Conservation (phyloP, 768 basidiomycete species). For the Termitomyces eurrhizus region DNA sequence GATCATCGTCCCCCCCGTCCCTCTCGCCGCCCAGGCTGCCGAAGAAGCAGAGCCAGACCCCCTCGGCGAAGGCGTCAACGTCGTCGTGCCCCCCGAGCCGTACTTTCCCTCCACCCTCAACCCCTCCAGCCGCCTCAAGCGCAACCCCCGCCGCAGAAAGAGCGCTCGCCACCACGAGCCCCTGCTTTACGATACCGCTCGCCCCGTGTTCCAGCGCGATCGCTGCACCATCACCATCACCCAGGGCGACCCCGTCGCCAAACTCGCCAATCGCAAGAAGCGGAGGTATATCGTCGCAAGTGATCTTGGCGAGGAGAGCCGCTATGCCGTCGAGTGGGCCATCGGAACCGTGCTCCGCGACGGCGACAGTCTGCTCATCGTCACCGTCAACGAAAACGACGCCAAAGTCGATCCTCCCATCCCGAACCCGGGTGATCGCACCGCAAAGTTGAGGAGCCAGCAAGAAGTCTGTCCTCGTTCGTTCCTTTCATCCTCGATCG, state of each 20-base stretch:
- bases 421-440: constrained; percentile 70
- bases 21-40: constrained; percentile 27
- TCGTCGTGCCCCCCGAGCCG: constrained; percentile 79
- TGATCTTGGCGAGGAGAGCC: constrained; percentile 90
- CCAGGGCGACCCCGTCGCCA: constrained; percentile 75
- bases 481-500: neutral
- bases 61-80: constrained; percentile 89
- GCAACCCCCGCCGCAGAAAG: constrained; percentile 54
- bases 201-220: constrained; percentile 87
- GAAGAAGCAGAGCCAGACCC: constrained; percentile 76
- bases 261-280: constrained; percentile 49
- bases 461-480: constrained; percentile 64
- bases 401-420: constrained; percentile 73
- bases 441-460: constrained; percentile 79
- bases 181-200: constrained; percentile 60
- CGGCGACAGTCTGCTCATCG: constrained; percentile 90
- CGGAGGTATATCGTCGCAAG: constrained; percentile 87
- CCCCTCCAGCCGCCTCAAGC: constrained; percentile 32
- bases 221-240: constrained; percentile 86
- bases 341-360: constrained; percentile 94
- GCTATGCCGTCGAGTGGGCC: constrained; percentile 97
- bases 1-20: constrained; percentile 32
- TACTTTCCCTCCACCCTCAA: constrained; percentile 78
- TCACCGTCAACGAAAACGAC: constrained; percentile 92
- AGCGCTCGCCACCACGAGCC: constrained; percentile 60